Percentiles rank a stretch among this genome's conserved stretches.
phyloP scores from a whole-genome alignment of 2,329 filamentous ascomycete genomes.

The Elsinoe batatas region DNA sequence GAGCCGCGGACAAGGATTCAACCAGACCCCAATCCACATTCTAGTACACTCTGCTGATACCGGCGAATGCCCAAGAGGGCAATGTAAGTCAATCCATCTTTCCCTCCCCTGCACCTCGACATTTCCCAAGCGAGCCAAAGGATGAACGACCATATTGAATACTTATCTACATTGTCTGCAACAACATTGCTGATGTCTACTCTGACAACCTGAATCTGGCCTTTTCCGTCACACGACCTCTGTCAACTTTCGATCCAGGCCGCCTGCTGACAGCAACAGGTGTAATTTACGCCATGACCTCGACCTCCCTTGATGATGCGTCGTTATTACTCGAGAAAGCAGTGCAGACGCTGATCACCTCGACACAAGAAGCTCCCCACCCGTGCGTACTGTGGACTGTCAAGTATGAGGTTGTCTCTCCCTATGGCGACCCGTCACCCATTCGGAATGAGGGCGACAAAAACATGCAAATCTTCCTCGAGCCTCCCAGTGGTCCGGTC shows the following conservation, averaged over 20 bases:
- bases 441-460: constrained; percentile 26
- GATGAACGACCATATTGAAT: constrained; percentile 76
- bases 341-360: constrained; percentile 34
- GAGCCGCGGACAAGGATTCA: constrained; percentile 17
- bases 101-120: constrained; percentile 17
- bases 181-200: constrained; percentile 74
- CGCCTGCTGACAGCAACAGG: constrained; percentile 38
- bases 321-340: constrained; percentile 31
- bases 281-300: constrained; percentile 48
- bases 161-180: constrained; percentile 99
- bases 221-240: constrained; percentile 17
- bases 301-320: constrained; percentile 28
- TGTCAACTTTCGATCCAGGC: constrained; percentile 16
- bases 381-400: constrained; percentile 43
- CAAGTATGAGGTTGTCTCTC: constrained; percentile 40
- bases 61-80: constrained; percentile 76
- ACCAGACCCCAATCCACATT: constrained; percentile 48
- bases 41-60: constrained; percentile 79
- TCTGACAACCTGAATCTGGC: constrained; percentile 74
- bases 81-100: constrained; percentile 61
- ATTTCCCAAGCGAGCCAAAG: constrained; percentile 32
- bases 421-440: constrained; percentile 23
- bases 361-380: constrained; percentile 25
- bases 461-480: constrained; percentile 47
- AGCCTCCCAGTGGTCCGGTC: constrained; percentile 53